Conservation (phyloP, 768 basidiomycete species). For the Coprinopsis cinerea region DNA sequence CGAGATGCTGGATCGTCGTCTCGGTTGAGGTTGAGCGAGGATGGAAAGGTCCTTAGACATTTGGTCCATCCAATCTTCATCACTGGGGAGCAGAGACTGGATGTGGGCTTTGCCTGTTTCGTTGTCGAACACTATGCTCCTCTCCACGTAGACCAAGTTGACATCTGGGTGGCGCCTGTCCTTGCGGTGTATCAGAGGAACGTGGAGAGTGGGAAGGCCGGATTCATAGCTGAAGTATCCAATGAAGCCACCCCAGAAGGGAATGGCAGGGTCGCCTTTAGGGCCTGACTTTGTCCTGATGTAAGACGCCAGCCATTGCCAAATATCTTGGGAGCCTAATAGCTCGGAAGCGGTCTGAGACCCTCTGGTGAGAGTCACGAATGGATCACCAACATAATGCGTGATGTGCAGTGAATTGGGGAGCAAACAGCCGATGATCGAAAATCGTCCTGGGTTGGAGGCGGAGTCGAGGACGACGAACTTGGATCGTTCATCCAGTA, state of each 20-base stretch:
- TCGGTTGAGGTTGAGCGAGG: constrained; percentile 1
- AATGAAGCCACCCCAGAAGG: constrained; percentile 82
- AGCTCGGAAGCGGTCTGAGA: constrained; percentile 28
- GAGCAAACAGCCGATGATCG: constrained; percentile 62
- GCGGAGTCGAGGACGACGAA: constrained; percentile 77
- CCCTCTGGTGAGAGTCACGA: constrained; percentile 40
- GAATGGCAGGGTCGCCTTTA: constrained; percentile 47
- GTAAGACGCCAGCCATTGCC: constrained; percentile 71
- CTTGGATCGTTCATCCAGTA: constrained; percentile 46
- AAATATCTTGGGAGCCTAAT: constrained; percentile 52
- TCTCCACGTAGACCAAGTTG: constrained; percentile 72
- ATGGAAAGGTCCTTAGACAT: constrained; percentile 21
- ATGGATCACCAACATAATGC: constrained; percentile 45
- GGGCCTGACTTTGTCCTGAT: constrained; percentile 47
- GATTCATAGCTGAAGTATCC: constrained; percentile 80
- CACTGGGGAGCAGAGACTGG: constrained; percentile 62
- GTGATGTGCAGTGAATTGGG: constrained; percentile 51
- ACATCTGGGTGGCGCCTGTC: constrained; percentile 56
- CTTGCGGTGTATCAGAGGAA: constrained; percentile 30
- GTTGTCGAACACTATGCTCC: constrained; percentile 66
- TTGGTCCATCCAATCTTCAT: constrained; percentile 54
- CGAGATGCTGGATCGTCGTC: constrained; percentile 2
- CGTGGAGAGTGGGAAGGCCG: constrained; percentile 51
- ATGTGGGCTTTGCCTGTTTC: constrained; percentile 45
- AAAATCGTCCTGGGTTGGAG: constrained; percentile 65